Percentiles rank a stretch among this genome's conserved stretches.
Evolutionary conservation across 2,329 filamentous ascomycete genomes (phyloP).

Genomic region (Didymella pomorum): DNA sequence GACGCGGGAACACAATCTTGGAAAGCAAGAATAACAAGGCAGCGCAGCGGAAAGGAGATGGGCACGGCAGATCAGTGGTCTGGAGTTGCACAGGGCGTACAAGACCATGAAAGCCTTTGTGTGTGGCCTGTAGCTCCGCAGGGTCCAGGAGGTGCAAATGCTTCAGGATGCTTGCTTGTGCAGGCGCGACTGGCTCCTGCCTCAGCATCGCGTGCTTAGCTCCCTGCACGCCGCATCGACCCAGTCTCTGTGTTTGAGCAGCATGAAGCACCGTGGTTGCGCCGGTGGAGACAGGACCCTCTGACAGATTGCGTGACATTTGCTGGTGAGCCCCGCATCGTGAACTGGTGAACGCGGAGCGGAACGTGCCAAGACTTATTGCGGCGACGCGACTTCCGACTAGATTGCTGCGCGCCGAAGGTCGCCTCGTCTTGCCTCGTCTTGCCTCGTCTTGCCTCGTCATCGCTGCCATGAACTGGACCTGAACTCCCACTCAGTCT

Average conservation of each 20-base stretch:
- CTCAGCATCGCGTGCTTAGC: slow-evolving; percentile 17
- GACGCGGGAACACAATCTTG: slow-evolving; percentile 27
- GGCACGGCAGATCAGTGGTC: not conserved
- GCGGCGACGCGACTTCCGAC: slow-evolving; percentile 22
- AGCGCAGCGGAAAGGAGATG: slow-evolving; percentile 3
- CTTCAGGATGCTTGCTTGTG: slow-evolving; percentile 20
- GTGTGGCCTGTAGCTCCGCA: not conserved
- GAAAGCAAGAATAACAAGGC: slow-evolving; percentile 17
- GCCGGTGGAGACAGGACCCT: not conserved
- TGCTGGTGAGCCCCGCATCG: slow-evolving; percentile 8
- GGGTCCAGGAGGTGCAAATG: slow-evolving; percentile 9
- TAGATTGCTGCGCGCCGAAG: slow-evolving; percentile 13
- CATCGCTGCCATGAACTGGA: slow-evolving; percentile 2
- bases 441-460: slow-evolving; percentile 2
- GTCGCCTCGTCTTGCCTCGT: slow-evolving; percentile 4
- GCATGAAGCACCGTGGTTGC: not conserved
- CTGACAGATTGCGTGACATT: not conserved
- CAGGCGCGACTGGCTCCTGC: slow-evolving; percentile 15
- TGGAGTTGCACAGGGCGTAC: not conserved
- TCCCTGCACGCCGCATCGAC: slow-evolving; percentile 6
- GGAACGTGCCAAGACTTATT: slow-evolving; percentile 8
- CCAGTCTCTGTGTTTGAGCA: not conserved
- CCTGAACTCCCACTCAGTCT: not conserved
- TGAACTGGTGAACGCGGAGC: not conserved
- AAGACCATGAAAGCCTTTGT: not conserved